A percentile compares a stretch with the other conserved stretches of the same genome.
Evolutionary conservation across 345 rosid species (phyloP).

Genomic region (Crucihimalaya himalaica): DNA sequence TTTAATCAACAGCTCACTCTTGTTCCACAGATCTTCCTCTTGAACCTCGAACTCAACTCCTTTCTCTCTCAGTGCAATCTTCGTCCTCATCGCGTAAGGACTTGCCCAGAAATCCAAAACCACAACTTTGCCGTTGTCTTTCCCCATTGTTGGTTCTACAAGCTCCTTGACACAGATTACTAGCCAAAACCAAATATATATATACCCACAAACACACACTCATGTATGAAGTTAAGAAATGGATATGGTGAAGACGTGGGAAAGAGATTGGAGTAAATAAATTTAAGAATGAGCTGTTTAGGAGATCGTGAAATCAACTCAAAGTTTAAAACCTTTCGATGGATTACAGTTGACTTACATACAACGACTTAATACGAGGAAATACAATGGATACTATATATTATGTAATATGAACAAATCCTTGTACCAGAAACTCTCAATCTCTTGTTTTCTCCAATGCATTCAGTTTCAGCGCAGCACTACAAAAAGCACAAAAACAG

Average conservation of each 20-base stretch:
- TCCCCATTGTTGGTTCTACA: conserved; percentile 31
- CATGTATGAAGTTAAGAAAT: neutral
- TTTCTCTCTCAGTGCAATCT: conserved; percentile 42
- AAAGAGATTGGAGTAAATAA: conserved; percentile 12
- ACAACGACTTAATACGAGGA: conserved; percentile 19
- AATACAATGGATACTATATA: neutral
- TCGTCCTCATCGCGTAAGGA: conserved; percentile 43
- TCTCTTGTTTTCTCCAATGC: conserved; percentile 34
- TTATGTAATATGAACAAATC: conserved; percentile 17
- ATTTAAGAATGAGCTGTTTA: conserved; percentile 22
- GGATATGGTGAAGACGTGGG: conserved; percentile 29
- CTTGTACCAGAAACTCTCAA: conserved; percentile 27
- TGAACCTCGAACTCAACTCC: conserved; percentile 35
- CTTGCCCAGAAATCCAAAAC: conserved; percentile 44
- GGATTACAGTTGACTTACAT: conserved; percentile 29
- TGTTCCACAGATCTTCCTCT: conserved; percentile 43
- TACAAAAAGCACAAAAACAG: conserved; percentile 16
- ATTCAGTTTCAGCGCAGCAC: conserved; percentile 46
- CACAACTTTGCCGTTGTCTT: conserved; percentile 37
- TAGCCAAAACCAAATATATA: conserved; percentile 5
- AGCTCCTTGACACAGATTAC: conserved; percentile 8
- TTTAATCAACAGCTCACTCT: conserved; percentile 40
- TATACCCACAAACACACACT: neutral
- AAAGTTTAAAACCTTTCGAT: conserved; percentile 27
- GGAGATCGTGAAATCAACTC: conserved; percentile 35